Conservation (phyloP, 1,284 basidiomycete species). For the Cryptococcus sp. region DNA sequence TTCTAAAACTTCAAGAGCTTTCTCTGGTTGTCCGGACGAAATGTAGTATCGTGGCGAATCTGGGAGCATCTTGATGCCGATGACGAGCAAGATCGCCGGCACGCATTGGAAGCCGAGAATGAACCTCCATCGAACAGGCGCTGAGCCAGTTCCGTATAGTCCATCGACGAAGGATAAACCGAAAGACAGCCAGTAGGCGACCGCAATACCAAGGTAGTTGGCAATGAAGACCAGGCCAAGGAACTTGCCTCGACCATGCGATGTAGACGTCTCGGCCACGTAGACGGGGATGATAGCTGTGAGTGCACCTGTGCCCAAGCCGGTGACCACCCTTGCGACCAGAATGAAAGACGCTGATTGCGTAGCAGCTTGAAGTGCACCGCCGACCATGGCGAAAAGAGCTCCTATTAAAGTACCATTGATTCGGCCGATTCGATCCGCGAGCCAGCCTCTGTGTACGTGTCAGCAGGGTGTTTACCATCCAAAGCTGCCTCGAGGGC, state of each 20-base stretch:
- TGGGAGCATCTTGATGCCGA: conserved; percentile 23
- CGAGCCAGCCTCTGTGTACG: conserved; percentile 34
- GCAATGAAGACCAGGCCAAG: conserved; percentile 39
- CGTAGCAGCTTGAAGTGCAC: conserved; percentile 59
- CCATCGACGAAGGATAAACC: conserved; percentile 58
- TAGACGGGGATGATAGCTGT: conserved; percentile 62
- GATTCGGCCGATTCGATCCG: conserved; percentile 54
- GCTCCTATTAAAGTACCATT: conserved; percentile 14
- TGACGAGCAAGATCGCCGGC: conserved; percentile 17
- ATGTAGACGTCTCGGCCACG: conserved; percentile 46
- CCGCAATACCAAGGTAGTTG: conserved; percentile 61
- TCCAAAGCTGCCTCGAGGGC: not conserved
- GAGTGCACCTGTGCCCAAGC: conserved; percentile 59
- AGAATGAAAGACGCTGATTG: conserved; percentile 60
- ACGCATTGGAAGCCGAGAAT: conserved; percentile 24
- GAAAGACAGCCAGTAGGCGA: conserved; percentile 62
- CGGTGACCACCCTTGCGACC: conserved; percentile 59
- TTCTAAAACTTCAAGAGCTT: conserved; percentile 24
- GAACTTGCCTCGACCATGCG: conserved; percentile 22
- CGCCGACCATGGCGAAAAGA: conserved; percentile 51
- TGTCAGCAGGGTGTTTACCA: not conserved
- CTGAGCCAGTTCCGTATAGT: conserved; percentile 40
- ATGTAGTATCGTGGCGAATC: conserved; percentile 31
- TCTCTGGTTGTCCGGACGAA: conserved; percentile 18
- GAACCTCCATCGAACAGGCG: conserved; percentile 55